Conservation (phyloP, 768 basidiomycete species). For the Scleroderma citrinum region DNA sequence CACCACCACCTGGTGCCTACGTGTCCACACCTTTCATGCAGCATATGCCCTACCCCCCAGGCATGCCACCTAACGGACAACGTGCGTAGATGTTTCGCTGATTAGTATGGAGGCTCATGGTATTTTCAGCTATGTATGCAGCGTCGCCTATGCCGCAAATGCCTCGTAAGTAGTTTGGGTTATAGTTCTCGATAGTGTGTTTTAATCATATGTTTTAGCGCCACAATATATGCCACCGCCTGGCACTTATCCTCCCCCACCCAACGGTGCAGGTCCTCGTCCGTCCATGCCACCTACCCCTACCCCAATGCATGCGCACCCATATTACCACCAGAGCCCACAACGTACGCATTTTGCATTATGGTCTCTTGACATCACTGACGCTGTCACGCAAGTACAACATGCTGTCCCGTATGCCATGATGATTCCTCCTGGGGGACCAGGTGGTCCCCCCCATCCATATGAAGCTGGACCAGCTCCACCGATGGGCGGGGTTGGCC, state of each 20-base stretch:
- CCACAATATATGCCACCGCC: constrained; percentile 80
- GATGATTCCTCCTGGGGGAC: constrained; percentile 74
- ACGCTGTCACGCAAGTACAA: constrained; percentile 49
- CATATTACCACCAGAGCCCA: constrained; percentile 87
- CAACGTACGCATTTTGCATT: constrained; percentile 51
- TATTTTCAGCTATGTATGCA: constrained; percentile 64
- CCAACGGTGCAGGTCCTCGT: constrained; percentile 72
- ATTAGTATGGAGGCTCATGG: background rate
- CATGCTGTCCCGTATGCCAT: constrained; percentile 87
- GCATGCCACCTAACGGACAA: constrained; percentile 73
- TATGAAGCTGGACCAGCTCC: constrained; percentile 70
- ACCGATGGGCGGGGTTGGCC: constrained; percentile 66
- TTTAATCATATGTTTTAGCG: constrained; percentile 30
- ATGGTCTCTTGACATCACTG: constrained; percentile 19
- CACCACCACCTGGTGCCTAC: constrained; percentile 74
- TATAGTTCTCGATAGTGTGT: background rate
- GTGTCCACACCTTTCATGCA: constrained; percentile 81
- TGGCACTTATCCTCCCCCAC: constrained; percentile 70
- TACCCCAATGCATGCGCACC: constrained; percentile 79
- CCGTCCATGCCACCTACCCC: constrained; percentile 92
- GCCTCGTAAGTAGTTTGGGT: constrained; percentile 57
- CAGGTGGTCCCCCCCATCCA: constrained; percentile 59
- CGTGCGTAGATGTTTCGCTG: constrained; percentile 13
- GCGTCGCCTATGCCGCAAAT: constrained; percentile 81
- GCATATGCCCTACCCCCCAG: constrained; percentile 76